phyloP scores from a whole-genome alignment of 768 basidiomycete species.

The Daedaleopsis nitida region DNA sequence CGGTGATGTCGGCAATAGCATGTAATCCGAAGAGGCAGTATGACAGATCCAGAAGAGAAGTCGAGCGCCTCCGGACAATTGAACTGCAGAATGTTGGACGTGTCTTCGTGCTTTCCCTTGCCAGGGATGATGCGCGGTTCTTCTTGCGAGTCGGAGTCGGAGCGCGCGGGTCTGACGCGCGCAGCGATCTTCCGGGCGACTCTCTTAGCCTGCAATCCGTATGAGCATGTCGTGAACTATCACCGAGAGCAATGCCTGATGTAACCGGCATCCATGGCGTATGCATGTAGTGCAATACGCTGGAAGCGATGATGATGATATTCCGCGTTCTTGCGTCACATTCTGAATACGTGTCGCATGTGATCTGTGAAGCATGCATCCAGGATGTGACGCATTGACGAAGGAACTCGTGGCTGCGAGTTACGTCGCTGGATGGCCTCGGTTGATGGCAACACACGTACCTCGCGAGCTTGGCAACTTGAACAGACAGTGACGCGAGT shows the following conservation, averaged over 20 bases:
- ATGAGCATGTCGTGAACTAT: constrained; percentile 13
- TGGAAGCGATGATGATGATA: too few relatives aligned
- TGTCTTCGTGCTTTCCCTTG: constrained; percentile 61
- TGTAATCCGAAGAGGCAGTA: constrained; percentile 92
- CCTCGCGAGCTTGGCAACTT: constrained; percentile 89
- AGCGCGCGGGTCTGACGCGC: constrained; percentile 75
- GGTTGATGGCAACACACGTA: too few relatives aligned
- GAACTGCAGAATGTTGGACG: constrained; percentile 89
- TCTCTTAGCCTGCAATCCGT: constrained; percentile 70
- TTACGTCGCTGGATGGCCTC: too few relatives aligned
- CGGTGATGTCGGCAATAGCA: constrained; percentile 99
- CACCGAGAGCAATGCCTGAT: too few relatives aligned
- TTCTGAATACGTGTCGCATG: too few relatives aligned
- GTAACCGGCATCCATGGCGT: too few relatives aligned
- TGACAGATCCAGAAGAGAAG: constrained; percentile 82
- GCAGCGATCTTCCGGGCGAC: constrained; percentile 87
- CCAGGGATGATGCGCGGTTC: constrained; percentile 42
- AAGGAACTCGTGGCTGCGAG: too few relatives aligned
- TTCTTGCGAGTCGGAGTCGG: constrained; percentile 71
- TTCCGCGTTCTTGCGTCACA: too few relatives aligned
- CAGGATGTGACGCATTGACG: too few relatives aligned
- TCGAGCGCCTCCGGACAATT: constrained; percentile 91
- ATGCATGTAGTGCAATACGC: too few relatives aligned
- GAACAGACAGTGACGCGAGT: constrained; percentile 79
- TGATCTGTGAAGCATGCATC: too few relatives aligned